Percentiles rank a stretch among this genome's conserved stretches.
Evolutionary conservation across 805 yeast genomes (phyloP).

Genomic region (Candida jianshihensis): DNA sequence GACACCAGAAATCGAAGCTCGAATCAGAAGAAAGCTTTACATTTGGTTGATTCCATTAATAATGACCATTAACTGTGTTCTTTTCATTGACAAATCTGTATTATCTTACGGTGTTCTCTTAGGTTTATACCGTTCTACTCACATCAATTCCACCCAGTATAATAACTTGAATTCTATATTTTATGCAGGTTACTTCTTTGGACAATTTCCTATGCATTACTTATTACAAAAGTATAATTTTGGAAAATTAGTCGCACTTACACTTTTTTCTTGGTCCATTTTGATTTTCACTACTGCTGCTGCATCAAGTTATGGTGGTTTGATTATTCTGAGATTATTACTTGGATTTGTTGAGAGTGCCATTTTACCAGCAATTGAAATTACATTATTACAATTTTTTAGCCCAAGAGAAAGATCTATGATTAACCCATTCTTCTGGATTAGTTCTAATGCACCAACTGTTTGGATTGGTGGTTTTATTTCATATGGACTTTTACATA

Average conservation of each 20-base stretch:
- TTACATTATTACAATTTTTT: conserved; percentile 33
- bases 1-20: conserved; percentile 9
- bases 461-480: conserved; percentile 9
- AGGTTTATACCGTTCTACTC: conserved; percentile 27
- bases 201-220: conserved; percentile 36
- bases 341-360: conserved; percentile 34
- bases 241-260: conserved; percentile 13
- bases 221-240: conserved; percentile 31
- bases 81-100: conserved; percentile 37
- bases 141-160: conserved; percentile 16
- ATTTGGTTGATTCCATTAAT: conserved; percentile 18
- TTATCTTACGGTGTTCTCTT: conserved; percentile 34
- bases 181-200: conserved; percentile 40
- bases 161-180: conserved; percentile 29
- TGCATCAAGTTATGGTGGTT: conserved; percentile 23
- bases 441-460: conserved; percentile 6
- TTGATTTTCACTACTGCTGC: conserved; percentile 22
- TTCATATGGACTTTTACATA: conserved; percentile 5
- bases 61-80: conserved; percentile 18
- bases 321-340: conserved; percentile 24
- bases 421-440: conserved; percentile 38
- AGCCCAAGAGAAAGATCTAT: conserved; percentile 31
- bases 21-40: conserved; percentile 10
- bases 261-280: conserved; percentile 23
- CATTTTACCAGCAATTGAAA: conserved; percentile 27